These are phyloP conservation scores for Macrophomina phaseolina DNA, from an alignment of 2,329 filamentous ascomycete genomes.

Conservation along the genomic window DNA sequence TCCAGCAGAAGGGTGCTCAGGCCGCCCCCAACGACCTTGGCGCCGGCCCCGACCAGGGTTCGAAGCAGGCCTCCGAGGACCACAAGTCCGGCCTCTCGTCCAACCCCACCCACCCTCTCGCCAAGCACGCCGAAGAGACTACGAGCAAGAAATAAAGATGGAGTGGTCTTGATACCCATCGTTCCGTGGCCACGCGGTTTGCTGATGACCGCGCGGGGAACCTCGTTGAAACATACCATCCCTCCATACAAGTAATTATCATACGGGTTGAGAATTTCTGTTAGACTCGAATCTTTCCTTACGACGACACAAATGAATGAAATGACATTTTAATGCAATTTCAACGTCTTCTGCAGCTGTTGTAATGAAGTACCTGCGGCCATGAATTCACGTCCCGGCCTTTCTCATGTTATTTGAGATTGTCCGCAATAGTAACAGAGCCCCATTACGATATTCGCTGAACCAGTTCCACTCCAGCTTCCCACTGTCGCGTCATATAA, in stretches of 20 bases:
- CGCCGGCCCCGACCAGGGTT: slow-evolving; percentile 47
- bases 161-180: not conserved
- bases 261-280: not conserved
- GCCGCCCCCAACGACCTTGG: slow-evolving; percentile 63
- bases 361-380: not conserved
- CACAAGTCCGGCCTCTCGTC: slow-evolving; percentile 57
- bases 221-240: no score
- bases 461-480: no score
- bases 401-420: no score
- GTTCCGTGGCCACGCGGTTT: not conserved
- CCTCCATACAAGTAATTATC: not conserved
- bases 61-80: slow-evolving; percentile 60
- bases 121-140: slow-evolving; percentile 65
- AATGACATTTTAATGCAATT: not conserved
- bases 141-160: slow-evolving; percentile 57
- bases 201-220: no score
- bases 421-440: no score
- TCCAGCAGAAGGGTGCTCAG: slow-evolving; percentile 66
- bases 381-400: not conserved
- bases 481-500: no score
- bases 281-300: not conserved
- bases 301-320: slow-evolving; percentile 2
- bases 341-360: not conserved
- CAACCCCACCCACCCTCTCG: slow-evolving; percentile 70
- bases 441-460: no score